Evolutionary conservation across 1,139 yeast genomes (phyloP).

Genomic region (Diutina ranongensis): DNA sequence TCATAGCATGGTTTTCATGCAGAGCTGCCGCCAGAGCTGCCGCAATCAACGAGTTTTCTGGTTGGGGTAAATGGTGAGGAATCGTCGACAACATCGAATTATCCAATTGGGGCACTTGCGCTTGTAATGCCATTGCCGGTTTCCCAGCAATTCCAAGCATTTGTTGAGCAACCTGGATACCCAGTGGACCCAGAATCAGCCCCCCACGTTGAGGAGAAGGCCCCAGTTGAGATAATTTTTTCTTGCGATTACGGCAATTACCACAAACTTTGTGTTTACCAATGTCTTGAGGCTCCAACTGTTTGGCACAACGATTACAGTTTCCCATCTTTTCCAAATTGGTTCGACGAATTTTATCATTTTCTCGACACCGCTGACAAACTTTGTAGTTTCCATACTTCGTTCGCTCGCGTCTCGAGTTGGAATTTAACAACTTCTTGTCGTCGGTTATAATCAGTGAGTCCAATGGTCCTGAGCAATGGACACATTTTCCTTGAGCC

Average conservation of each 20-base stretch:
- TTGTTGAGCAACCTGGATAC: background rate
- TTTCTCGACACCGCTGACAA: slow-evolving; percentile 50
- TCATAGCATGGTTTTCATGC: background rate
- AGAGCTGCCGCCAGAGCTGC: slow-evolving; percentile 5
- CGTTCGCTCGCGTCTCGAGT: slow-evolving; percentile 12
- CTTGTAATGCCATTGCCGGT: background rate
- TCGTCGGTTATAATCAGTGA: slow-evolving; percentile 24
- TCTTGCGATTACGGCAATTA: slow-evolving; percentile 42
- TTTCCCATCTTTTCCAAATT: slow-evolving; percentile 46
- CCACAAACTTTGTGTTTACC: slow-evolving; percentile 47
- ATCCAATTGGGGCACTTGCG: background rate
- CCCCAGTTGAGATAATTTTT: slow-evolving; percentile 16
- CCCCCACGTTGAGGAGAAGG: background rate
- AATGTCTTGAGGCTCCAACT: slow-evolving; percentile 30
- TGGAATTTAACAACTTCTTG: slow-evolving; percentile 2
- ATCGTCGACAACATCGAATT: background rate
- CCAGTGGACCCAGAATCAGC: slow-evolving; percentile 2
- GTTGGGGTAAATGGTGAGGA: background rate
- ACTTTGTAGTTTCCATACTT: slow-evolving; percentile 37
- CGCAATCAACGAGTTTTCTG: background rate
- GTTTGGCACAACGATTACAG: slow-evolving; percentile 50
- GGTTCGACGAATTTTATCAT: slow-evolving; percentile 45
- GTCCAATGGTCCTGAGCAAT: slow-evolving; percentile 53
- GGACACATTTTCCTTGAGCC: slow-evolving; percentile 55
- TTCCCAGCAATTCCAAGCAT: slow-evolving; percentile 5